Evolutionary conservation across 306 rosid species (phyloP).

Genomic region (Acacia melanoxylon): DNA sequence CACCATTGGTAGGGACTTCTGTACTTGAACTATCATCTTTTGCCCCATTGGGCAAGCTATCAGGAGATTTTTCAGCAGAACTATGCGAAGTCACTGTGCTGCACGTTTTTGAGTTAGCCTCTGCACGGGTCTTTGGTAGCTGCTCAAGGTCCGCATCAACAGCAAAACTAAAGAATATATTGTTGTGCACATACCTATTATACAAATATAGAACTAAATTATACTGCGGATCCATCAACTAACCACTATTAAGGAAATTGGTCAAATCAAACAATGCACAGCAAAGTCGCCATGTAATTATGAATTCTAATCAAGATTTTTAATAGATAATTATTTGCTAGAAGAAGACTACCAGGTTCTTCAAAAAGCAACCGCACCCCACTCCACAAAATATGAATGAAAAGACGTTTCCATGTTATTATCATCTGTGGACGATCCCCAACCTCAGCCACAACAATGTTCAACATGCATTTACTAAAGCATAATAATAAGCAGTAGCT

Average conservation of each 20-base stretch:
- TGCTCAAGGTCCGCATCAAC: constrained; percentile 97
- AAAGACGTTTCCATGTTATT: not conserved
- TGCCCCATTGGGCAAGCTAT: constrained; percentile 55
- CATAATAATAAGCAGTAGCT: not conserved
- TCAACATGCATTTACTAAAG: constrained; percentile 15
- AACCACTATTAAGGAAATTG: constrained; percentile 11
- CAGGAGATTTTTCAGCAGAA: constrained; percentile 52
- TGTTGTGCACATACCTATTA: constrained; percentile 96
- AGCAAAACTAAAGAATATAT: constrained; percentile 97
- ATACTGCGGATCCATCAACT: constrained; percentile 13
- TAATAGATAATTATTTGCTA: not conserved
- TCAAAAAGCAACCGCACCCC: constrained; percentile 3
- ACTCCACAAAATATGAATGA: not conserved
- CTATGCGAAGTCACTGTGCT: constrained; percentile 36
- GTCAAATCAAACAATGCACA: not conserved
- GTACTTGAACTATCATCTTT: constrained; percentile 40
- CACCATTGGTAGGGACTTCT: constrained; percentile 47
- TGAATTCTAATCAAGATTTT: constrained; percentile 12
- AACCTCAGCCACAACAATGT: not conserved
- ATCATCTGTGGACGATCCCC: not conserved
- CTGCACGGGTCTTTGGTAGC: constrained; percentile 61
- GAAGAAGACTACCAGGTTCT: not conserved
- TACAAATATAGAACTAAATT: constrained; percentile 21
- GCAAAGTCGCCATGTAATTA: not conserved
- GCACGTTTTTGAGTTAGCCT: constrained; percentile 48